phyloP scores from a whole-genome alignment of 1,284 basidiomycete genomes.

The Apiotrichum mycotoxinovorans region DNA sequence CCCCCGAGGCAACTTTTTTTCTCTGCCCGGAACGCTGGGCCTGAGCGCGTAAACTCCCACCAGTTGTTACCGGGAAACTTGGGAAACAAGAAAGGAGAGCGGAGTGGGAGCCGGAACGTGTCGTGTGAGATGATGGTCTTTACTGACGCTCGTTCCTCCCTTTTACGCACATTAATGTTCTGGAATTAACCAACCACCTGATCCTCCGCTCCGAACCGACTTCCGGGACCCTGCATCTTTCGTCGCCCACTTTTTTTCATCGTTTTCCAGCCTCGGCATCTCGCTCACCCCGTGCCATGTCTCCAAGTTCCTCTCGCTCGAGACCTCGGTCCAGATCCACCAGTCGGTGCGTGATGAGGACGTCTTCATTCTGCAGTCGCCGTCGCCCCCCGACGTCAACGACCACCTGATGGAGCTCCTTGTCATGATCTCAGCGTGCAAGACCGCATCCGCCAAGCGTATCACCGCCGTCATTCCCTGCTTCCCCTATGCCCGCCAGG shows the following conservation, averaged over 20 bases:
- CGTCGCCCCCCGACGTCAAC: conserved; percentile 50
- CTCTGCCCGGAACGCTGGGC: no score
- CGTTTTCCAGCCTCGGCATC: conserved; percentile 71
- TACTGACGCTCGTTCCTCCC: background rate
- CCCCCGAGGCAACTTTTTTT: no score
- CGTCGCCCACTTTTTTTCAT: background rate
- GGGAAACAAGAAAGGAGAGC: no score
- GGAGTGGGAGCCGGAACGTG: no score
- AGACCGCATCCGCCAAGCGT: conserved; percentile 90
- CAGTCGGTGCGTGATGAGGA: conserved; percentile 97
- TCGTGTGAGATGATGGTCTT: background rate
- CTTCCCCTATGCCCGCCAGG: conserved; percentile 94
- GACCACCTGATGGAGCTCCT: conserved; percentile 56
- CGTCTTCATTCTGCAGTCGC: conserved; percentile 87
- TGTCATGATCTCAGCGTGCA: conserved; percentile 71
- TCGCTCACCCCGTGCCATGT: conserved; percentile 85
- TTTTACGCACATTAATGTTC: no score
- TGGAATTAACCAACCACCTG: background rate
- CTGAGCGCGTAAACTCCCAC: no score
- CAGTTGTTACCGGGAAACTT: no score
- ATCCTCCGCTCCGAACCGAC: background rate
- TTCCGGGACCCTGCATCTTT: background rate
- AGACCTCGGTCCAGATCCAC: conserved; percentile 86
- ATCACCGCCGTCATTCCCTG: conserved; percentile 98
- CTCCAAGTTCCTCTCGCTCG: conserved; percentile 93